These are phyloP conservation scores for Xenoacremonium recifei DNA, from an alignment of 2,329 filamentous ascomycete species.

Conservation along the genomic window DNA sequence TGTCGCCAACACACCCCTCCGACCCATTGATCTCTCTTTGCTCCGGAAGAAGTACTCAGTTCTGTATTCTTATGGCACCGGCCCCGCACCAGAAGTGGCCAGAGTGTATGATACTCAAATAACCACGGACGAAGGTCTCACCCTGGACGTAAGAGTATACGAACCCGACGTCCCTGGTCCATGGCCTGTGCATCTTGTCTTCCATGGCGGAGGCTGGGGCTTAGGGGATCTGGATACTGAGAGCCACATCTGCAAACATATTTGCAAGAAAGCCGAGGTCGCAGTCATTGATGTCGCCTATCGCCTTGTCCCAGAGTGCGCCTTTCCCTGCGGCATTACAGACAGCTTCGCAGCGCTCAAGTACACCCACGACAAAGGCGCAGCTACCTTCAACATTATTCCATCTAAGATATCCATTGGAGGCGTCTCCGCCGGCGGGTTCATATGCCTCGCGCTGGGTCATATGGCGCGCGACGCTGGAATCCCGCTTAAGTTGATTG, in stretches of 20 bases:
- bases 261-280: conserved; percentile 42
- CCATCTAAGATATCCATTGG: conserved; percentile 40
- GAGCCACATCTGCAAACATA: conserved; percentile 46
- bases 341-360: conserved; percentile 47
- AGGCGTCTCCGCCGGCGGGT: conserved; percentile 45
- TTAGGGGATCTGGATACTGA: conserved; percentile 50
- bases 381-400: conserved; percentile 35
- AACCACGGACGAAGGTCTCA: conserved; percentile 28
- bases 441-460: conserved; percentile 35
- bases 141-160: conserved; percentile 41
- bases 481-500: conserved; percentile 37
- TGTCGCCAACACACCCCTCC: conserved; percentile 38
- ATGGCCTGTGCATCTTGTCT: conserved; percentile 49
- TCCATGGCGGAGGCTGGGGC: conserved; percentile 49
- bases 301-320: conserved; percentile 48
- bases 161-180: conserved; percentile 38
- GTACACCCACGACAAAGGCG: conserved; percentile 35
- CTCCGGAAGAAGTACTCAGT: conserved; percentile 42
- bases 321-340: conserved; percentile 47
- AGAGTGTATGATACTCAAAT: conserved; percentile 38
- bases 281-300: conserved; percentile 52
- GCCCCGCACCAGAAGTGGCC: conserved; percentile 38
- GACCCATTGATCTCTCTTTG: conserved; percentile 37
- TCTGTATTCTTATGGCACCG: conserved; percentile 45
- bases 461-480: conserved; percentile 40